Evolutionary conservation across 2,329 filamentous ascomycete species (phyloP), one percentile per base, ranked within the genome.

Genomic region (Alternaria alternata): DNA sequence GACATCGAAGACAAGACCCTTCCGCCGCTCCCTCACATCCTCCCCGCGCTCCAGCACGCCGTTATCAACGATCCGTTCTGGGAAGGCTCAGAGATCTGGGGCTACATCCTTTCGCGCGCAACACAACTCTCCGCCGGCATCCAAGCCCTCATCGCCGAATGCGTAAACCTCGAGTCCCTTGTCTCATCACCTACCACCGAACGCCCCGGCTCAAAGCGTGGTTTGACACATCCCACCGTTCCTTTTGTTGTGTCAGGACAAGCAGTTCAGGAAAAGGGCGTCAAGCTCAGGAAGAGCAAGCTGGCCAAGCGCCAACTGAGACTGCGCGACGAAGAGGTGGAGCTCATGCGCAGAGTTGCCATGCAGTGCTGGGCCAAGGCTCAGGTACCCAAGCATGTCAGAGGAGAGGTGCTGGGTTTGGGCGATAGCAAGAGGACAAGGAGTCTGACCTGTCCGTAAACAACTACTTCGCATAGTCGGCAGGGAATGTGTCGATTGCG

Each of bases 111-210:
- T 57, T 74, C 78, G 5, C 81, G 81, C 53, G 81, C 82, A 5
- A 72, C 73, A 4, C 75, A 76, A 28, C 80, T 82, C 28, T 78
- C 75, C 8, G 74, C 77, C 20, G 79, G 80, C 18, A 80, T 84
- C 52, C 81, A 82, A 46, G 78, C 79, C 5, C 78, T 84, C 16
- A 83, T 84, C 22, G 67, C 74, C 38, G 80, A 83, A 57, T 82
- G 80, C 64, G 64, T 71, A 1, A 73, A 77, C 30, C 74, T 84
- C 22, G 81, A 82, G 54, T 71, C 78, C 7, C 77, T 82, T 36
- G 78, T 79, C 9, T 70, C 74, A 3, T 77, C 75, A 1, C 72
- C 74, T 0, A 54, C 67, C 0, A 60, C 69, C 3, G 65, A 62
- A 14, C 69, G 75, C 5, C 59, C 62, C 0, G 44, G 36, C 36